Conservation (phyloP, 257 asterid genomes). For the Ilex aquifolium region DNA sequence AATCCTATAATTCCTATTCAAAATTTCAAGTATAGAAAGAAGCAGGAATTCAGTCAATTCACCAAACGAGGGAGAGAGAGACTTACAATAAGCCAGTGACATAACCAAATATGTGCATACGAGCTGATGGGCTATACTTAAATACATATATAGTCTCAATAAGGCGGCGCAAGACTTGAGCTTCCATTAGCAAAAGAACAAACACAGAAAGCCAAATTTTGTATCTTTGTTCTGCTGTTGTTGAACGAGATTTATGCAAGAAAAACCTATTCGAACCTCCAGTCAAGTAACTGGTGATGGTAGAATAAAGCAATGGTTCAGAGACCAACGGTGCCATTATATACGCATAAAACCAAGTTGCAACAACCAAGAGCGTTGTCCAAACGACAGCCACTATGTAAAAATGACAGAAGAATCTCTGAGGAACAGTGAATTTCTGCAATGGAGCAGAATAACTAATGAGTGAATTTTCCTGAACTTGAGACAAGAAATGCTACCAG, state of each 20-base stretch:
- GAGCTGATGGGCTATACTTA: constrained; percentile 78
- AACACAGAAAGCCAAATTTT: constrained; percentile 61
- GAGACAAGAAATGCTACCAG: not conserved
- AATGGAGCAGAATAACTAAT: constrained; percentile 4
- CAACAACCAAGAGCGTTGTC: constrained; percentile 59
- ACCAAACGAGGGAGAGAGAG: not conserved
- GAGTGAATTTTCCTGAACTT: not conserved
- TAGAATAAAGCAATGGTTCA: constrained; percentile 38
- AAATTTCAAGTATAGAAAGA: no score
- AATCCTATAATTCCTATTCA: not conserved
- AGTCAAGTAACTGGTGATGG: constrained; percentile 56
- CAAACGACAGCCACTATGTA: constrained; percentile 60
- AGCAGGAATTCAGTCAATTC: no score
- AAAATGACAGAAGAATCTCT: constrained; percentile 76
- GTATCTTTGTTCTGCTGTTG: constrained; percentile 28
- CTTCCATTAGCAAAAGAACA: constrained; percentile 77
- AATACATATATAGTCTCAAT: constrained; percentile 71
- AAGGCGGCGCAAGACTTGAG: constrained; percentile 76
- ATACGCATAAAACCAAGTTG: constrained; percentile 68
- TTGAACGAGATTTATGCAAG: constrained; percentile 25
- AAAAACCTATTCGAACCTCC: constrained; percentile 54
- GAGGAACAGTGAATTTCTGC: constrained; percentile 81
- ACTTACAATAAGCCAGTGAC: constrained; percentile 73
- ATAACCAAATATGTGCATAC: constrained; percentile 77
- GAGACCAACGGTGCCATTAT: constrained; percentile 35